Evolutionary conservation across 2,329 filamentous ascomycete genomes (phyloP), one percentile per base, ranked within the genome.

Genomic region (Aspergillus fumigatiaffinis): DNA sequence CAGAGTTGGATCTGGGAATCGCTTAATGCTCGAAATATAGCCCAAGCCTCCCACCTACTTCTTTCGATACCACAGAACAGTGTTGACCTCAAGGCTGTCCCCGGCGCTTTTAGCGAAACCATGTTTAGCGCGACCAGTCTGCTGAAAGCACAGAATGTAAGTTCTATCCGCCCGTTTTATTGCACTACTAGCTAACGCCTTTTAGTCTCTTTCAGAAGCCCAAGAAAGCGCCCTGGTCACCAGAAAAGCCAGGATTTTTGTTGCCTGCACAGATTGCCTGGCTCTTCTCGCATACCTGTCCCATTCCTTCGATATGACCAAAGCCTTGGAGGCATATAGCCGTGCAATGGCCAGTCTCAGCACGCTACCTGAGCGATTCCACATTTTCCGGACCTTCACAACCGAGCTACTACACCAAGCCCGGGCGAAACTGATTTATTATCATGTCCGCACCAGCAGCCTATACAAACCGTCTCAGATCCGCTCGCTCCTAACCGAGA

Each of bases 251-350:
- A 69, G 79, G 1, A 73, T 79, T 17, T 85, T 87, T 2, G 71
- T 79, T 2, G 69, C 83, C 0, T 83, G 82, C 63, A 82, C 83
- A 0, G 85, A 91, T 60, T 82, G 86, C 44, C 74, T 87, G 10
- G 81, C 84, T 0, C 73, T 96, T 3, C 75, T 92, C 3, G 77
- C 81, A 5, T 96, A 96, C 66, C 74, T 94, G 9, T 80, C 81
- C 0, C 71, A 68, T 20, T 63, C 66, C 1, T 59, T 61, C 38
- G 62, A 74, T 38, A 61, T 80, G 1, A 61, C 68, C 6, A 59
- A 66, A 4, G 70, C 77, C 1, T 62, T 84, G 0, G 61, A 73
- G 1, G 53, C 70, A 17, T 80, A 80, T 54, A 57, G 55, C 9
- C n/a, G 80, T 78, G 38, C 79, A 82, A 63, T 67, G 66, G 7